Base-by-base conservation (phyloP, 768 basidiomycete genomes). In the Filobasidium wieringae region DNA sequence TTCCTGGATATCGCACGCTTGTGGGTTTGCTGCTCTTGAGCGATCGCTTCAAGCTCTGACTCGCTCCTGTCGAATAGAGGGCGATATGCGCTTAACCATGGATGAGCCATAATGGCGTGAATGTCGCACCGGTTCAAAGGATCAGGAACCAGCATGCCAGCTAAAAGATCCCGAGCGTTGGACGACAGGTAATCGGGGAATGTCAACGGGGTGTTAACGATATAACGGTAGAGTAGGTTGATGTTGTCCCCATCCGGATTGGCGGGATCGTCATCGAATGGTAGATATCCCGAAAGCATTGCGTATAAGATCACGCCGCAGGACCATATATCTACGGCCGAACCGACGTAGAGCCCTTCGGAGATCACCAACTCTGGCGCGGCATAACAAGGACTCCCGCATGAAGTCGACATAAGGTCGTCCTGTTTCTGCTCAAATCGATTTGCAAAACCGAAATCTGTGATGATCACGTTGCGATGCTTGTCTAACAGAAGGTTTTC, bases 201-300 rank as follows among this genome's bases (percentile, higher is more conserved):
- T 24, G 88, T 87, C 60, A 97, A 83, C 9, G 87, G 87, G 1
- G 95, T 99, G 78, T 85, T 91, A 75, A 97, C 86, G 75, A 99
- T 99, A 76, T 99, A 97, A 72, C 87, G 89, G 82, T 99, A 97
- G 47, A 99, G 77, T 5, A 97, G 81, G 70, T 97, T 97, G 78
- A 97, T 99, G 77, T 99, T 97, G 77, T 99, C 93, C 58, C 95
- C 95, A 56, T 97, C 95, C 4, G 95, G 95, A 72, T 97, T 99
- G 29, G 84, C 86, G 1, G 95, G 95, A 74, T 99, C 95, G 74
- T 97, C 95, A 75, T 97, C 95, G 74, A 96, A 99, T 24, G 95
- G 95, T 33, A 99, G 80, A 51, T 87, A 79, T 5, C 93, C 95
- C 68, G 88, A 92, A 7, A 99, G 80, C 85, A 99, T 91, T 56